Evolutionary conservation across 176 grass and related monocot species (phyloP).

Genomic region (Pontederia crassipes): DNA sequence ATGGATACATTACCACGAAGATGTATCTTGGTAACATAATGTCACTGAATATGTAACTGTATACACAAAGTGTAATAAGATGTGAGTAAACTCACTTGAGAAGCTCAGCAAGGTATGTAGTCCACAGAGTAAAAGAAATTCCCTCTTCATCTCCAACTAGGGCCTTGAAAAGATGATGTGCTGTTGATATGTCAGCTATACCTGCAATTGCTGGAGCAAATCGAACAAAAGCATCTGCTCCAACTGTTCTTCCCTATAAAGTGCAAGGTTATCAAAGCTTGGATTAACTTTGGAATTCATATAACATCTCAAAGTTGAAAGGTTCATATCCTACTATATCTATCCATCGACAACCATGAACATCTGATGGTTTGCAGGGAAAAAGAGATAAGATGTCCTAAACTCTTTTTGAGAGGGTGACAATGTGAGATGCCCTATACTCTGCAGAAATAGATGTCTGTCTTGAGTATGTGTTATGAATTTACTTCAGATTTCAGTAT

Average conservation of each 20-base stretch:
- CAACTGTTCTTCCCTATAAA: conserved; percentile 72
- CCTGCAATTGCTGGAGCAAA: conserved; percentile 78
- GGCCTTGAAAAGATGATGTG: conserved; percentile 78
- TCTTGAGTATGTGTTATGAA: no score
- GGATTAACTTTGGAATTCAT: neutral
- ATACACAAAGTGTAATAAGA: conserved; percentile 1
- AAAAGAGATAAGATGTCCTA: no score
- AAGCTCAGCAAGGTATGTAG: conserved; percentile 71
- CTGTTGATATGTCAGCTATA: conserved; percentile 58
- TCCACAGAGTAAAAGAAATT: conserved; percentile 65
- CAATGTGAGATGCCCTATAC: no score
- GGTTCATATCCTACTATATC: no score
- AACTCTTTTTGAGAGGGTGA: no score
- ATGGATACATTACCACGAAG: no score
- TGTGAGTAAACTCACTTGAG: conserved; percentile 51
- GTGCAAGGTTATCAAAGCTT: conserved; percentile 7
- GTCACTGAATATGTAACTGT: neutral
- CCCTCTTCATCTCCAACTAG: conserved; percentile 66
- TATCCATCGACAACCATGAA: no score
- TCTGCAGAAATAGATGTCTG: no score
- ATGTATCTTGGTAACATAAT: neutral
- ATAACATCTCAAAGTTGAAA: no score
- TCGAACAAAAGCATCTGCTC: conserved; percentile 86
- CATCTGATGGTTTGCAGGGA: no score
- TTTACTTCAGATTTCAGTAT: no score